Base-by-base conservation (phyloP, 2,329 filamentous ascomycete genomes). In the Whalleya microplaca region DNA sequence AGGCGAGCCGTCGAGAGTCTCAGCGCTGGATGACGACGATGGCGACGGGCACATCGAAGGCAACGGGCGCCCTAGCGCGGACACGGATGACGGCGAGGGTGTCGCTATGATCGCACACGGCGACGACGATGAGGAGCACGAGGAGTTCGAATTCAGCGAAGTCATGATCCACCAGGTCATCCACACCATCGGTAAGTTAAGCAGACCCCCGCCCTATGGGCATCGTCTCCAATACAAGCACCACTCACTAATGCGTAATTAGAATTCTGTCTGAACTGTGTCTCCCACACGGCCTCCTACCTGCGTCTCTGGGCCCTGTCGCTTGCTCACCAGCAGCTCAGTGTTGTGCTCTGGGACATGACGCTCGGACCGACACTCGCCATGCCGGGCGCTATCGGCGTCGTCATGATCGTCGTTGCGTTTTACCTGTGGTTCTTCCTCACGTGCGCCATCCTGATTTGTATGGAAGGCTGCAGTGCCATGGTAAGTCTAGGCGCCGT, bases 151-250 rank as follows among this genome's bases (percentile, higher is more conserved):
- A 68, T 99, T 99, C 73, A 86, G 89, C 58, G 95, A 99, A 74
- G 85, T 92, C 62, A 97, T 99, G 92, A 99, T 99, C 71, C 95
- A 99, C 77, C 95, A 99, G 75, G 86, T 97, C 72, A 99, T 99
- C 71, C 96, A 98, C 79, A 98, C 94, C 18, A 98, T 98, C 70
- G 92, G 91, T 94, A 86, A 76, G 88, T 76, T 65, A 19, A 21
- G 12, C 23, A 9, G 3, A 37, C 45, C 18, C 37, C 45, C n/a
- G n/a, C n/a, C n/a, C n/a, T n/a, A n/a, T n/a, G n/a, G n/a, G n/a
- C n/a, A n/a, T 48, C 41, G n/a, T 29, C 12, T 41, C 16, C 9
- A 50, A 8, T 45, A 27, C 19, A n/a, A n/a, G n/a, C n/a, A n/a
- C n/a, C n/a, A n/a, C 5, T n/a, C 20, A n/a, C n/a, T 7, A 51